Percentiles rank a stretch among this genome's conserved stretches.
These are phyloP conservation scores for Aspergillus aculeatinus DNA, from an alignment of 2,329 filamentous ascomycete genomes.

Conservation along the genomic window DNA sequence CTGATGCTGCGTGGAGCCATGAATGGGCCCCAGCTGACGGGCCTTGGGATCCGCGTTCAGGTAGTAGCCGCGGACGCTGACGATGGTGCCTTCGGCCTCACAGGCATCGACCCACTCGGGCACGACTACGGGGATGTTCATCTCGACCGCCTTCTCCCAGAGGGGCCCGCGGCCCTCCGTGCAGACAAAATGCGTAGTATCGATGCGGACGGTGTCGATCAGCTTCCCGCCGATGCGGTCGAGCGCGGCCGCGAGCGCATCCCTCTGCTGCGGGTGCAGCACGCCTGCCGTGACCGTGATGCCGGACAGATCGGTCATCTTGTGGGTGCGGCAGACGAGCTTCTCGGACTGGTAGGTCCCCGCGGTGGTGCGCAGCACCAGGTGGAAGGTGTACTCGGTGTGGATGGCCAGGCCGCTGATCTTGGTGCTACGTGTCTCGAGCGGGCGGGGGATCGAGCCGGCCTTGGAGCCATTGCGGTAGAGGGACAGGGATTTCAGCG, in stretches of 20 bases:
- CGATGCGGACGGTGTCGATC: constrained; percentile 85
- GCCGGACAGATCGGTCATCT: constrained; percentile 96
- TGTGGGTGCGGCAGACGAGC: constrained; percentile 85
- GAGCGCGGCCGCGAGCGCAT: constrained; percentile 71
- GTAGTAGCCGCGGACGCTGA: constrained; percentile 94
- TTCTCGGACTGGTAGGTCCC: constrained; percentile 83
- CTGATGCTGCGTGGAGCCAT: constrained; percentile 34
- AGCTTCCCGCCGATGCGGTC: constrained; percentile 90
- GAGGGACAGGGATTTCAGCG: constrained; percentile 81
- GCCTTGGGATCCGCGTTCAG: constrained; percentile 76
- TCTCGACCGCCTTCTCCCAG: constrained; percentile 97
- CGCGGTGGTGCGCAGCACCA: constrained; percentile 85
- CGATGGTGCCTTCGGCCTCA: constrained; percentile 85
- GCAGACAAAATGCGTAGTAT: constrained; percentile 97
- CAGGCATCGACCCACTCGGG: constrained; percentile 99
- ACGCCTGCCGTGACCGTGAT: constrained; percentile 93
- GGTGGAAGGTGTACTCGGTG: constrained; percentile 91
- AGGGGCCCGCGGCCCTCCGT: constrained; percentile 84
- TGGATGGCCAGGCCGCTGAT: constrained; percentile 95
- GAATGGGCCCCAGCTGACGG: constrained; percentile 49
- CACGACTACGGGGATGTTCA: constrained; percentile 94
- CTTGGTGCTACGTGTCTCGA: constrained; percentile 91
- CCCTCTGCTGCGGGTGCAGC: constrained; percentile 69
- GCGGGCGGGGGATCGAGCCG: constrained; percentile 84
- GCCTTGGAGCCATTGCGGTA: constrained; percentile 97